A percentile compares a stretch with the other conserved stretches of the same genome.
Evolutionary conservation across 1,284 basidiomycete genomes (phyloP).

Genomic region (Ceratobasidium sp.): DNA sequence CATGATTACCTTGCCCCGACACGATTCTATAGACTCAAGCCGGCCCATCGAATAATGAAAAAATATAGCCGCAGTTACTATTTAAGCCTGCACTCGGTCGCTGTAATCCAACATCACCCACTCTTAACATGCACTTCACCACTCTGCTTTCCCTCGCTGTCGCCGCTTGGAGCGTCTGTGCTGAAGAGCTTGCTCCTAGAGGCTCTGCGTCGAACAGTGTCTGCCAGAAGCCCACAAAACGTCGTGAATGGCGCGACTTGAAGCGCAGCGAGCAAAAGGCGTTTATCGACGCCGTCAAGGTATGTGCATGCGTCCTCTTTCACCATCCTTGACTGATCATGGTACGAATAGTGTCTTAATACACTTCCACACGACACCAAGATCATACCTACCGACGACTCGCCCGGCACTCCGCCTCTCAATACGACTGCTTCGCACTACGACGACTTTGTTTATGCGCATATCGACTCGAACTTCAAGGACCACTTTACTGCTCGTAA

Average conservation of each 20-base stretch:
- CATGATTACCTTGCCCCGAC: too few species aligned
- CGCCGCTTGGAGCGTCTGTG: neutral
- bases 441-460: conserved; percentile 39
- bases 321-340: neutral
- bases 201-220: neutral
- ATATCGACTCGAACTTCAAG: conserved; percentile 37
- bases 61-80: too few species aligned
- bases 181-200: neutral
- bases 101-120: too few species aligned
- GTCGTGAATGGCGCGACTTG: conserved; percentile 28
- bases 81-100: too few species aligned
- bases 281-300: conserved; percentile 31
- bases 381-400: conserved; percentile 21
- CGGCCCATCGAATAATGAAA: too few species aligned
- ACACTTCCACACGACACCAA: conserved; percentile 20
- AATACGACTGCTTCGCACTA: conserved; percentile 23
- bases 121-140: neutral
- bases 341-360: conserved; percentile 23
- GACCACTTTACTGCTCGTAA: conserved; percentile 33
- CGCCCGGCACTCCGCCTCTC: conserved; percentile 14
- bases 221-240: conserved; percentile 1
- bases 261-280: neutral
- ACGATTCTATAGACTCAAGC: too few species aligned
- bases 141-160: neutral
- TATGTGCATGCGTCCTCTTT: neutral